phyloP scores from a whole-genome alignment of 225 moss, liverwort and hornwort species.

The Polytrichum commune region DNA sequence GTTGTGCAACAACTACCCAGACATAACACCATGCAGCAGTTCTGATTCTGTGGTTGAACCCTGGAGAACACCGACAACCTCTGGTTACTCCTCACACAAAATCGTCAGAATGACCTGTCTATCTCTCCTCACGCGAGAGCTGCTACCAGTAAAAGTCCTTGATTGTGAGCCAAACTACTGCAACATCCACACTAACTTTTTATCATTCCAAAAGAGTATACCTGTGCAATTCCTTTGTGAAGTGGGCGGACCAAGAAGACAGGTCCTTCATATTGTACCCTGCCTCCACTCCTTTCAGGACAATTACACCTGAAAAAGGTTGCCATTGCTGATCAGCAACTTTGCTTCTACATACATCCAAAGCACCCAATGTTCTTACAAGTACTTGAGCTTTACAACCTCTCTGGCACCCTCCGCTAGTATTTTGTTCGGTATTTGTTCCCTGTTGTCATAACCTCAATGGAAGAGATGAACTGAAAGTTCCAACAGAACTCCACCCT shows the following conservation, averaged over 20 bases:
- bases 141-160: conserved; percentile 1
- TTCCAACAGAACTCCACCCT: too few species aligned
- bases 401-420: too few species aligned
- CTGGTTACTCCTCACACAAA: too few species aligned
- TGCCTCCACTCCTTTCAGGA: conserved; percentile 18
- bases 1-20: conserved; percentile 1
- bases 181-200: not conserved
- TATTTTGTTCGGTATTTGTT: too few species aligned
- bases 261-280: conserved; percentile 33
- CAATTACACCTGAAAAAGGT: conserved; percentile 1
- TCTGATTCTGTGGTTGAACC: conserved; percentile 24
- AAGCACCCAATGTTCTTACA: not conserved
- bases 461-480: too few species aligned
- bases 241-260: conserved; percentile 20
- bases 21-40: conserved; percentile 25
- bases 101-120: not conserved
- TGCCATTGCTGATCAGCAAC: not conserved
- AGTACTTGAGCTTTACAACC: too few species aligned
- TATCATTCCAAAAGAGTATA: conserved; percentile 2
- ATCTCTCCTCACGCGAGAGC: not conserved
- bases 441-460: too few species aligned
- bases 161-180: conserved; percentile 6
- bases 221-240: conserved; percentile 29
- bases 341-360: not conserved
- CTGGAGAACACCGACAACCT: conserved; percentile 27